Evolutionary conservation across 768 basidiomycete species (phyloP).

Genomic region (Termitomyces sp.): DNA sequence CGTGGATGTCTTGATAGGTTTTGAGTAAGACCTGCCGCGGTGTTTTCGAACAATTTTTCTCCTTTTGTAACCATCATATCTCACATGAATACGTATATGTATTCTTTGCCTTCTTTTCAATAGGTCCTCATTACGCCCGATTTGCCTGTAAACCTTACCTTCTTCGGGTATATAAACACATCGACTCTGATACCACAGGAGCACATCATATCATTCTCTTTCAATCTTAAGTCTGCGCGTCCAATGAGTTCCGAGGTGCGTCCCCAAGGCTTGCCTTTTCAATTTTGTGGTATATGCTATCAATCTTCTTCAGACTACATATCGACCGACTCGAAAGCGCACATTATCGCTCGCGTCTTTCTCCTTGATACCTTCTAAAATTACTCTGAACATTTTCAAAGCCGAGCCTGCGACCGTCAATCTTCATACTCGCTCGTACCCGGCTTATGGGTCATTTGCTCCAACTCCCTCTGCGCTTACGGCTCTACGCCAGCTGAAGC

Average conservation of each 20-base stretch:
- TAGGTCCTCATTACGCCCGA: background rate
- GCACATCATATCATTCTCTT: background rate
- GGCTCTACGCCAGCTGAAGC: conserved; percentile 10
- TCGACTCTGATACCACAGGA: background rate
- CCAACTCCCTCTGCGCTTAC: conserved; percentile 17
- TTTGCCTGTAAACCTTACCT: background rate
- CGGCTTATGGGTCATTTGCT: conserved; percentile 18
- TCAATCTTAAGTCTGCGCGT: background rate
- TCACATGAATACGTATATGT: background rate
- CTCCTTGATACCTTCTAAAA: conserved; percentile 14
- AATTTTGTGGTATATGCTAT: background rate
- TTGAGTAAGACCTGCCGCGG: background rate
- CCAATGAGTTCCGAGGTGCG: conserved; percentile 8
- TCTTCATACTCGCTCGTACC: conserved; percentile 8
- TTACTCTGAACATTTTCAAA: conserved; percentile 10
- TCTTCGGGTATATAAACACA: background rate
- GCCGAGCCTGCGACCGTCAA: conserved; percentile 7
- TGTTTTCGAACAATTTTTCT: background rate
- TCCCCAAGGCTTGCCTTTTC: background rate
- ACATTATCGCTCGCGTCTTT: conserved; percentile 15
- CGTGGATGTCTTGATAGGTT: background rate
- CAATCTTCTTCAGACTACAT: background rate
- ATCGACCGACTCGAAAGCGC: conserved; percentile 9
- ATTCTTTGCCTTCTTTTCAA: background rate
- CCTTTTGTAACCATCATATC: background rate